phyloP scores from a whole-genome alignment of 768 basidiomycete genomes.

The Tulasnella sp. region DNA sequence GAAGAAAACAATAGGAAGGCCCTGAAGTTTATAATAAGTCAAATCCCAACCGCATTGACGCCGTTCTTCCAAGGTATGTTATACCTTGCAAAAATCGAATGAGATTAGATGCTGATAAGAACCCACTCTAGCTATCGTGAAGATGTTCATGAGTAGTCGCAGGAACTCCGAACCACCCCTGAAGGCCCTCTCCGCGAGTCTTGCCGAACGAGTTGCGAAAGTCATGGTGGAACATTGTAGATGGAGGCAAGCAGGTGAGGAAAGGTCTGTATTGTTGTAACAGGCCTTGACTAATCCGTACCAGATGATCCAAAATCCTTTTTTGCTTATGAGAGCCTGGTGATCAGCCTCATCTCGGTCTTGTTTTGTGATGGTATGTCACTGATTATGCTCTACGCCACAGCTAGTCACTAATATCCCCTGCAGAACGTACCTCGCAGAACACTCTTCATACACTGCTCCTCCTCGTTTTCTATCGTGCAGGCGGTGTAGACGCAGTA shows the following conservation, averaged over 20 bases:
- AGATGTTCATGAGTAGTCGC: constrained; percentile 63
- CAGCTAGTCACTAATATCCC: neutral
- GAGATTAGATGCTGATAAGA: constrained; percentile 5
- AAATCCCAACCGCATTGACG: constrained; percentile 32
- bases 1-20: constrained; percentile 9
- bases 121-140: constrained; percentile 54
- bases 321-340: constrained; percentile 41
- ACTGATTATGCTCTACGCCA: constrained; percentile 8
- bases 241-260: constrained; percentile 40
- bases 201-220: constrained; percentile 51
- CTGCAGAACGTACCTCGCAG: constrained; percentile 57
- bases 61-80: constrained; percentile 76
- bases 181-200: constrained; percentile 59
- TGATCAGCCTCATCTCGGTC: constrained; percentile 39
- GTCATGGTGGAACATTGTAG: constrained; percentile 61
- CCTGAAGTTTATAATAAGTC: neutral
- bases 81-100: neutral
- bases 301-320: constrained; percentile 32
- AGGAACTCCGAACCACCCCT: constrained; percentile 63
- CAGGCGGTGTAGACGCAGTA: constrained; percentile 58
- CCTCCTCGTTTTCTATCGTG: constrained; percentile 56
- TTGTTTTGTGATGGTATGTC: constrained; percentile 47
- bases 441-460: constrained; percentile 73
- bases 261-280: neutral
- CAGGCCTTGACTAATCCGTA: constrained; percentile 5